phyloP scores from a whole-genome alignment of 257 asterid species.

The Datura wrightii region DNA sequence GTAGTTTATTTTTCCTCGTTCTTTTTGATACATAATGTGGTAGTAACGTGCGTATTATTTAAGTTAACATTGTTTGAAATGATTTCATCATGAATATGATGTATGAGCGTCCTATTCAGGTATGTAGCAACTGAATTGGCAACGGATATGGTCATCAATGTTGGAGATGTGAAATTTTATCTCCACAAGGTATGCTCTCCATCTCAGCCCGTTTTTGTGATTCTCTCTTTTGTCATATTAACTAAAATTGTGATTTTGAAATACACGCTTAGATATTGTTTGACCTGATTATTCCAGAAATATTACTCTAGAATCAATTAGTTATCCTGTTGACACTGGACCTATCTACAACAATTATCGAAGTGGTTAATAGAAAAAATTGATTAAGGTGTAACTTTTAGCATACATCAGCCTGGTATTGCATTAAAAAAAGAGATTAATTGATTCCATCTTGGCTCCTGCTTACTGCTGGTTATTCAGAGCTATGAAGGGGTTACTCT shows the following conservation, averaged over 20 bases:
- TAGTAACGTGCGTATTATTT: not conserved
- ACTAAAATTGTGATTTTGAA: not conserved
- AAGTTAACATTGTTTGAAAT: not conserved
- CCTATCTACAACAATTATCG: not conserved
- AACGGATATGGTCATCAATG: conserved; percentile 48
- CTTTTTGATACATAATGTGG: not conserved
- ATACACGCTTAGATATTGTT: not conserved
- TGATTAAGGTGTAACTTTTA: not conserved
- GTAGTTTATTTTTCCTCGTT: not conserved
- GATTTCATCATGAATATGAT: conserved; percentile 2
- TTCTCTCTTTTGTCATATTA: not conserved
- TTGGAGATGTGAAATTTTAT: conserved; percentile 54
- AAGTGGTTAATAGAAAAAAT: conserved; percentile 1
- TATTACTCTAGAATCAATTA: not conserved
- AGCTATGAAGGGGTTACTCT: not conserved
- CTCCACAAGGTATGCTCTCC: conserved; percentile 56
- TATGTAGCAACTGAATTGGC: conserved; percentile 58
- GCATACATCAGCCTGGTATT: conserved; percentile 6
- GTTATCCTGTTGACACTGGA: not conserved
- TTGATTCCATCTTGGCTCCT: not conserved
- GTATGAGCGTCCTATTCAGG: conserved; percentile 42
- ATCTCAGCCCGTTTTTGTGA: not conserved
- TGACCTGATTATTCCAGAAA: conserved; percentile 22
- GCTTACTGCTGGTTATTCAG: not conserved
- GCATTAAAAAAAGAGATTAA: not conserved